Evolutionary conservation across 192 early-diverging fungal species (phyloP).

Genomic region (Pilobolus umbonatus): DNA sequence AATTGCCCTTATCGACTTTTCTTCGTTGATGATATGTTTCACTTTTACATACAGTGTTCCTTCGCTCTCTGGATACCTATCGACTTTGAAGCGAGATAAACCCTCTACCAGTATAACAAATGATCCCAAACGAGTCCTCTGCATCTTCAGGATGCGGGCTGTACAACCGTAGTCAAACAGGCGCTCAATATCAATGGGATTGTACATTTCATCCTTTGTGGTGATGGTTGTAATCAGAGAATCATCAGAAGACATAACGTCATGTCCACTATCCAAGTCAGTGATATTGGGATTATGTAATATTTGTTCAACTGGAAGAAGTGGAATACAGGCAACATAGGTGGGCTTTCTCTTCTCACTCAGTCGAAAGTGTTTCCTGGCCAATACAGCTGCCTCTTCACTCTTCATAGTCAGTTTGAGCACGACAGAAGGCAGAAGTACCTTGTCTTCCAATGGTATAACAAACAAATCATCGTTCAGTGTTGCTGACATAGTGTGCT

Average conservation of each 20-base stretch:
- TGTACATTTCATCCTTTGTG: no score
- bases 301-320: not conserved
- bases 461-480: constrained; percentile 16
- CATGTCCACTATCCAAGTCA: not conserved
- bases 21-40: constrained; percentile 40
- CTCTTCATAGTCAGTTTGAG: constrained; percentile 18
- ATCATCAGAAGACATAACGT: no score
- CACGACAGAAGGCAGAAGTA: constrained; percentile 31
- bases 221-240: no score
- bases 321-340: constrained; percentile 22
- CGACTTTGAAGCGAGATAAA: constrained; percentile 19
- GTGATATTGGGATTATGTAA: not conserved
- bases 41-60: constrained; percentile 51
- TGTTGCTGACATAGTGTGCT: not conserved
- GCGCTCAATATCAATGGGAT: constrained; percentile 13
- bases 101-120: constrained; percentile 66
- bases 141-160: constrained; percentile 43
- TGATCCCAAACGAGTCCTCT: constrained; percentile 50
- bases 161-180: constrained; percentile 43
- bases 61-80: constrained; percentile 3
- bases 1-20: constrained; percentile 28
- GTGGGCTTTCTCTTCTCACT: constrained; percentile 13
- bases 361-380: constrained; percentile 7
- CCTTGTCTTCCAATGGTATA: constrained; percentile 25
- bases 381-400: constrained; percentile 19